Conservation (phyloP, 805 yeast genomes). For the Candida stauntonica region DNA sequence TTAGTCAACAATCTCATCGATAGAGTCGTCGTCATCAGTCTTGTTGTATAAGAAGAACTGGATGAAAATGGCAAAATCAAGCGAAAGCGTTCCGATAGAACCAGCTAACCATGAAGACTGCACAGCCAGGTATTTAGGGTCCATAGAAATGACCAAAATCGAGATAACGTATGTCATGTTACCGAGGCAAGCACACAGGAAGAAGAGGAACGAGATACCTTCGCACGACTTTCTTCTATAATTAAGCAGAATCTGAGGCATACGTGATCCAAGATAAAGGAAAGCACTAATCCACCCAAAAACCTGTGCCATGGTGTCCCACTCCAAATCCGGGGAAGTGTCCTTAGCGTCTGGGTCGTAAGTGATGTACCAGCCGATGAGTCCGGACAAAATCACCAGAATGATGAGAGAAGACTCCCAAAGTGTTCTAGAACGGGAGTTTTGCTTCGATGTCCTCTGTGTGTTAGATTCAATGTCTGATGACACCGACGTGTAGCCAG, state of each 20-base stretch:
- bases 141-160: conserved; percentile 70
- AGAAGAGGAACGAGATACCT: conserved; percentile 90
- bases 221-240: conserved; percentile 88
- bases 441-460: conserved; percentile 10
- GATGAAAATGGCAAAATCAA: conserved; percentile 79
- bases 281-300: conserved; percentile 80
- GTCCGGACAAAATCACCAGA: conserved; percentile 68
- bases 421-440: conserved; percentile 21
- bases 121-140: conserved; percentile 64
- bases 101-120: conserved; percentile 94
- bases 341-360: conserved; percentile 37
- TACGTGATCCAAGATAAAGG: conserved; percentile 78
- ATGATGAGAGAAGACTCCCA: conserved; percentile 48
- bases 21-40: no score
- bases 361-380: conserved; percentile 82
- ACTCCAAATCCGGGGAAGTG: conserved; percentile 44
- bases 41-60: conserved; percentile 76
- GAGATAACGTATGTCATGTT: conserved; percentile 87
- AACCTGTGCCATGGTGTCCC: conserved; percentile 76
- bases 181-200: conserved; percentile 92
- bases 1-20: no score
- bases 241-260: conserved; percentile 88
- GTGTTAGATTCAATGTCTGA: conserved; percentile 6
- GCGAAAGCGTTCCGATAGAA: conserved; percentile 75
- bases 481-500: conserved; percentile 12